phyloP scores from a whole-genome alignment of 1,284 basidiomycete species.

The Cryptococcus amylolentus region DNA sequence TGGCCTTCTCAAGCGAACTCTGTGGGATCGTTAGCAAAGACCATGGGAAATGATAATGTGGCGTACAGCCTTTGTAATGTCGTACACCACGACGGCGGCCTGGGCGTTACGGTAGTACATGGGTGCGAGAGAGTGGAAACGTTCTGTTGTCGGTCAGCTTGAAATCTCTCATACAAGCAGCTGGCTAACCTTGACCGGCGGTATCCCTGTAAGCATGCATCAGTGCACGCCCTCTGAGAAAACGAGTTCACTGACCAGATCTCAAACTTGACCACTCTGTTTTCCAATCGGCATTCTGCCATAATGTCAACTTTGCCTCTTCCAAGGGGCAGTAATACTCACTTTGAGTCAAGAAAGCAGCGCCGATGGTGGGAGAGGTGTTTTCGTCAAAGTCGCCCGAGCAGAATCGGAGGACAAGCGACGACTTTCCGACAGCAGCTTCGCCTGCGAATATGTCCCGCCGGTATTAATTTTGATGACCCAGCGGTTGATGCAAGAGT shows the following conservation, averaged over 20 bases:
- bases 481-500: too few species aligned
- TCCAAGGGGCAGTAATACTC: slow-evolving; percentile 12
- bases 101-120: slow-evolving; percentile 99
- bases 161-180: not conserved
- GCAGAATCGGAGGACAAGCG: slow-evolving; percentile 87
- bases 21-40: slow-evolving; percentile 13
- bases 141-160: slow-evolving; percentile 11
- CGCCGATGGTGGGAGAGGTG: slow-evolving; percentile 83
- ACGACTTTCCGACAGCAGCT: slow-evolving; percentile 99
- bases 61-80: slow-evolving; percentile 68
- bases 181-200: slow-evolving; percentile 44
- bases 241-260: slow-evolving; percentile 42
- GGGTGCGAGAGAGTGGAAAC: slow-evolving; percentile 57
- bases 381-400: slow-evolving; percentile 49
- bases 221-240: not conserved
- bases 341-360: slow-evolving; percentile 65
- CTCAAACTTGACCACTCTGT: slow-evolving; percentile 52
- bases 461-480: not conserved
- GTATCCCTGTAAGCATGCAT: slow-evolving; percentile 40
- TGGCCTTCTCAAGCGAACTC: slow-evolving; percentile 94
- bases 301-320: not conserved
- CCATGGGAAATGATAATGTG: not conserved
- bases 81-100: slow-evolving; percentile 93
- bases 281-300: slow-evolving; percentile 51
- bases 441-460: slow-evolving; percentile 62